These are phyloP conservation scores for Calonectria leucothoes DNA, from an alignment of 2,329 filamentous ascomycete species.

Conservation along the genomic window DNA sequence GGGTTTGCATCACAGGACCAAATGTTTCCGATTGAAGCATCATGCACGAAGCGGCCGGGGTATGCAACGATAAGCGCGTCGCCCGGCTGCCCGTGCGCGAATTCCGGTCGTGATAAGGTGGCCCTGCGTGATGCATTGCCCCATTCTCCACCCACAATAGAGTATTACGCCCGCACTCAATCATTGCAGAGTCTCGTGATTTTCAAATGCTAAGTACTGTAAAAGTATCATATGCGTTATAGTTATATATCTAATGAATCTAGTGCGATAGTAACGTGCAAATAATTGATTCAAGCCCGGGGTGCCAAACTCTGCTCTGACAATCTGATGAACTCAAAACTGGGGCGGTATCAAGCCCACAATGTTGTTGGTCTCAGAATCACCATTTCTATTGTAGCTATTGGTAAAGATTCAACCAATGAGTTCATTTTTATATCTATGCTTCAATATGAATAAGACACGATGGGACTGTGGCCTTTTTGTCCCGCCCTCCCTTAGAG, in stretches of 20 bases:
- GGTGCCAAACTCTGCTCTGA: not conserved
- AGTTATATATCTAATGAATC: not conserved
- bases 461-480: not conserved
- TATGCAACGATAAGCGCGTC: not conserved
- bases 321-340: too few relatives aligned
- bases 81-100: not conserved
- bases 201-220: not conserved
- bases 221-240: not conserved
- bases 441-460: not conserved
- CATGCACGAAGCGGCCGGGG: too few relatives aligned
- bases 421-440: not conserved
- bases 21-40: not conserved
- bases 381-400: not conserved
- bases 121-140: not conserved
- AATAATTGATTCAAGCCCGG: not conserved
- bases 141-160: not conserved
- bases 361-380: not conserved
- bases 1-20: not conserved
- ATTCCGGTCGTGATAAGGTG: not conserved
- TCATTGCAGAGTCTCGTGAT: not conserved
- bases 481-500: conserved; percentile 21
- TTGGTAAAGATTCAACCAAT: too few relatives aligned
- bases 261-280: not conserved
- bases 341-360: not conserved
- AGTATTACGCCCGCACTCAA: not conserved